phyloP scores from a whole-genome alignment of 129 eudicot species.

The Flaveria brownii region DNA sequence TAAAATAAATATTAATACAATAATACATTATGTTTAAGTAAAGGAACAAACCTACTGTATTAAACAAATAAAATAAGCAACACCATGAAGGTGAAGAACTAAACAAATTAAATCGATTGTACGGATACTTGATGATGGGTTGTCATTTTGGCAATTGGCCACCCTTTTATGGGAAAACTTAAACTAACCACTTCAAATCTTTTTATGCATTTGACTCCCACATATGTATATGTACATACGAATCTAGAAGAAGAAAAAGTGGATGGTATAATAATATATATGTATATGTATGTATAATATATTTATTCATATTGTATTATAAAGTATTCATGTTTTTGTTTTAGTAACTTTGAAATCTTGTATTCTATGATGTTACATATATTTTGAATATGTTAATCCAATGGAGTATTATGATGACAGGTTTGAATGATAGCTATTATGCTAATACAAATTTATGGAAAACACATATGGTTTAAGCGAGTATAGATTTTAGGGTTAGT shows the following conservation, averaged over 20 bases:
- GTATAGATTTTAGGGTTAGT: no score
- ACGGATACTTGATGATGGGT: conserved; percentile 31
- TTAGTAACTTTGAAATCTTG: not conserved
- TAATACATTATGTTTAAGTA: not conserved
- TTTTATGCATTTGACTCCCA: conserved; percentile 27
- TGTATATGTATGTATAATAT: no score
- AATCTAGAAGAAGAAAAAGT: not conserved
- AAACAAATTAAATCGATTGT: conserved; percentile 23
- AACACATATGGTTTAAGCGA: no score
- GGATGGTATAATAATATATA: not conserved
- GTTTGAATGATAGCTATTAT: no score
- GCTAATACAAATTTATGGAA: no score
- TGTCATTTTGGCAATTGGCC: conserved; percentile 38
- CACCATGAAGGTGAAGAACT: conserved; percentile 8
- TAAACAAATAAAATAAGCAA: conserved; percentile 3
- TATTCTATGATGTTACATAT: not conserved
- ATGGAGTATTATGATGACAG: no score
- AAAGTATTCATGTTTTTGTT: no score
- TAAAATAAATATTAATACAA: not conserved
- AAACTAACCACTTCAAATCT: conserved; percentile 31
- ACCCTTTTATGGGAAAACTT: conserved; percentile 30
- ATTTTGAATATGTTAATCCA: no score
- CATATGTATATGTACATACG: not conserved
- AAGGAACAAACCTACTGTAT: not conserved
- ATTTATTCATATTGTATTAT: no score